These are phyloP conservation scores for Fagus crenata DNA, from an alignment of 306 rosid genomes.

Conservation along the genomic window DNA sequence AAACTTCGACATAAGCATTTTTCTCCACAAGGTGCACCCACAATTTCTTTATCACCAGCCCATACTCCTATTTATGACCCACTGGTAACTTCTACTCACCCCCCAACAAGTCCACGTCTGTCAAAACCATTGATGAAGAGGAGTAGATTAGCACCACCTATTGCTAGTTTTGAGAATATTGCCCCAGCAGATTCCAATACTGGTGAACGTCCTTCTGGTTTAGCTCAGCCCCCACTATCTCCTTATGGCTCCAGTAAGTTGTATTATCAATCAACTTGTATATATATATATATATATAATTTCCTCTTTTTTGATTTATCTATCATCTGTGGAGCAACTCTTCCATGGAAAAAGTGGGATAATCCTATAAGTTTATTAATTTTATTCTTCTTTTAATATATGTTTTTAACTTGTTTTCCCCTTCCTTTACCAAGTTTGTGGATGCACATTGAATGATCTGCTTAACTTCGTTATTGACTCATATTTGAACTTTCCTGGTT, in stretches of 20 bases:
- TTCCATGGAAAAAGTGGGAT: slow-evolving; percentile 12
- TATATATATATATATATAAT: neutral
- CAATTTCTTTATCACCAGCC: slow-evolving; percentile 39
- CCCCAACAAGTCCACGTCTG: slow-evolving; percentile 56
- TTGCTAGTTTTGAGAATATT: slow-evolving; percentile 47
- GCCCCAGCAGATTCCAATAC: slow-evolving; percentile 56
- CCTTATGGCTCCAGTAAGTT: slow-evolving; percentile 68
- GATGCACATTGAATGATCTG: neutral
- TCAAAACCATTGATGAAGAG: slow-evolving; percentile 60
- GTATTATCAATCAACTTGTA: neutral
- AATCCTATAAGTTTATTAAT: neutral
- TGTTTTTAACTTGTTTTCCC: neutral
- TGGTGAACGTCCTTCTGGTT: slow-evolving; percentile 60
- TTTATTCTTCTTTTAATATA: neutral
- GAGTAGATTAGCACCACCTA: slow-evolving; percentile 52
- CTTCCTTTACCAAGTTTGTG: neutral
- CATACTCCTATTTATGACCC: slow-evolving; percentile 54
- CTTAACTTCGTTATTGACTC: neutral
- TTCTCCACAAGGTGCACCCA: slow-evolving; percentile 37
- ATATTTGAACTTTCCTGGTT: neutral
- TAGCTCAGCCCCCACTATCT: slow-evolving; percentile 74
- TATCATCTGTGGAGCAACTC: slow-evolving; percentile 3
- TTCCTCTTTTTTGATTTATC: neutral
- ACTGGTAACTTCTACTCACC: slow-evolving; percentile 42
- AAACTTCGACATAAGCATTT: slow-evolving; percentile 36